A percentile compares a stretch with the other conserved stretches of the same genome.
Conservation (phyloP, 108 stramenopile species). For the Epithemia pelagica region DNA sequence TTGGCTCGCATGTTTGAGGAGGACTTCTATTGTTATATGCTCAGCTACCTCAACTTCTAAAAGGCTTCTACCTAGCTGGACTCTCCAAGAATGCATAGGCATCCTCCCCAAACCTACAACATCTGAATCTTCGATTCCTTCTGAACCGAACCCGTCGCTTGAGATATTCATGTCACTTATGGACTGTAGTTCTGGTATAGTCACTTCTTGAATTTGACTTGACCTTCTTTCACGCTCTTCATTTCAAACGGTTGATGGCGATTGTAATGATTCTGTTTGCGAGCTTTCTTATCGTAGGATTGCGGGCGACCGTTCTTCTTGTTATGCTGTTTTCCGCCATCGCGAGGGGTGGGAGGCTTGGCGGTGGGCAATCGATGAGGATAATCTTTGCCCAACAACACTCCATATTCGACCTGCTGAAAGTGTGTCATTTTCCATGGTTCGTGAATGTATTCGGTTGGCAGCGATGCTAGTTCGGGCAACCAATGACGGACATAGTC, state of each 20-base stretch:
- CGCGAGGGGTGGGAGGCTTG: constrained; percentile 30
- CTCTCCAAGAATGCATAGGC: no score
- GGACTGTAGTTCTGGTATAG: no score
- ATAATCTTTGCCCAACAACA: constrained; percentile 72
- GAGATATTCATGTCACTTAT: no score
- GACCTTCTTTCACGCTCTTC: constrained; percentile 13
- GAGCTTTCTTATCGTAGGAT: constrained; percentile 15
- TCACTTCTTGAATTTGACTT: constrained; percentile 16
- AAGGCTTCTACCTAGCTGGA: no score
- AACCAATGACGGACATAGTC: constrained; percentile 94
- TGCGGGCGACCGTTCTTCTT: constrained; percentile 23
- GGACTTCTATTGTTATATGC: no score
- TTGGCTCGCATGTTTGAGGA: no score
- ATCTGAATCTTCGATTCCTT: no score
- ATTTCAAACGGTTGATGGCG: constrained; percentile 11
- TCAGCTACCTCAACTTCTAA: no score
- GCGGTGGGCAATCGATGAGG: constrained; percentile 72
- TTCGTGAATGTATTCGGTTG: constrained; percentile 66
- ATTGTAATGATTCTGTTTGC: not conserved
- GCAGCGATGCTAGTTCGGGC: constrained; percentile 84
- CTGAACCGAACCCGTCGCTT: no score
- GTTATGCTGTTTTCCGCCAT: constrained; percentile 24
- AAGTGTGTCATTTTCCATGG: constrained; percentile 87
- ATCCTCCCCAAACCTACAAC: no score
- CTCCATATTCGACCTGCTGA: constrained; percentile 64